Evolutionary conservation across 2,329 filamentous ascomycete species (phyloP).

Genomic region (Exophiala dermatitidis): DNA sequence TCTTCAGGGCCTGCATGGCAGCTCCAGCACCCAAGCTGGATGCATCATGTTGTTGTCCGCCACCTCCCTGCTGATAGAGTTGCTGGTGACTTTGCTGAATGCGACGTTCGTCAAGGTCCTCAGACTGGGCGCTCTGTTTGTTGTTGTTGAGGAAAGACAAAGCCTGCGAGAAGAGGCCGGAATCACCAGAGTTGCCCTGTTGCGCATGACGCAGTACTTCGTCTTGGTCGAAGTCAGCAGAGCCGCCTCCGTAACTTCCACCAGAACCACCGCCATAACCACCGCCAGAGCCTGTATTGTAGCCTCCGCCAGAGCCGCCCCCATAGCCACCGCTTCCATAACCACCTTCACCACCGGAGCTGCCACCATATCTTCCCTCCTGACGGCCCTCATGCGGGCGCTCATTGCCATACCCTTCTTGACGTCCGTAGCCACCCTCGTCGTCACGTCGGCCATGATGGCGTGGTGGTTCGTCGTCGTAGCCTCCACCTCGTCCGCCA

Average conservation of each 20-base stretch:
- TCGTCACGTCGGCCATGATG: slow-evolving; percentile 10
- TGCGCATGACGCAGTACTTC: slow-evolving; percentile 50
- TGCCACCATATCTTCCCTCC: slow-evolving; percentile 14
- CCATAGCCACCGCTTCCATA: slow-evolving; percentile 10
- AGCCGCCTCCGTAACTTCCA: background rate
- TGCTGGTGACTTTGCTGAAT: slow-evolving; percentile 66
- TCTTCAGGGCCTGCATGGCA: slow-evolving; percentile 59
- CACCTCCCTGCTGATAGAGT: slow-evolving; percentile 55
- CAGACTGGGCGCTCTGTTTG: slow-evolving; percentile 41
- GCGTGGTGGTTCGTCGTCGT: slow-evolving; percentile 5
- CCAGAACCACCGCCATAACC: slow-evolving; percentile 11
- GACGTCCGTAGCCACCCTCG: background rate
- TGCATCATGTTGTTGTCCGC: slow-evolving; percentile 44
- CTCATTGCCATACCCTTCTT: background rate
- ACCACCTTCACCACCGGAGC: slow-evolving; percentile 10
- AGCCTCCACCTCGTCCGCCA: slow-evolving; percentile 9
- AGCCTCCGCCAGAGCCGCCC: slow-evolving; percentile 2
- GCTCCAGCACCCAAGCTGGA: slow-evolving; percentile 39
- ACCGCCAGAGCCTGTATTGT: slow-evolving; percentile 20
- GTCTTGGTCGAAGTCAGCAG: slow-evolving; percentile 45
- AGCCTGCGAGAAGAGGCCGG: slow-evolving; percentile 51
- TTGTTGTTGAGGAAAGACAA: slow-evolving; percentile 50
- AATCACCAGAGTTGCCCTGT: slow-evolving; percentile 46
- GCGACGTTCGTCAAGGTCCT: slow-evolving; percentile 49
- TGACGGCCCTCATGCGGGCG: slow-evolving; percentile 19